Evolutionary conservation across 2,329 filamentous ascomycete species (phyloP).

Genomic region (Aureobasidium lini): DNA sequence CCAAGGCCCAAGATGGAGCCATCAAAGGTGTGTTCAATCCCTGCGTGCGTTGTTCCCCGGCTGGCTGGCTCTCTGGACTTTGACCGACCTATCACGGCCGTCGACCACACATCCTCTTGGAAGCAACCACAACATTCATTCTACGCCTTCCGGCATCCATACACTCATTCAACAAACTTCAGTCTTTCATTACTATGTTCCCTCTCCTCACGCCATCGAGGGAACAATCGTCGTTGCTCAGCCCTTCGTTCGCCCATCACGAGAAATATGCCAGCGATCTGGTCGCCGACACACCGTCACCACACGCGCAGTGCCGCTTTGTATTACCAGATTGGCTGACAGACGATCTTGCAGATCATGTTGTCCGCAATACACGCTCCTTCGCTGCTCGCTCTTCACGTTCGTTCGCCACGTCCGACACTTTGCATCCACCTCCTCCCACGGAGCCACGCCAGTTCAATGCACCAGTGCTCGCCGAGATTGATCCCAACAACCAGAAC

Average conservation of each 20-base stretch:
- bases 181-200: constrained; percentile 9
- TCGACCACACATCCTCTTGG: background rate
- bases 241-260: constrained; percentile 12
- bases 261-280: constrained; percentile 1
- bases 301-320: background rate
- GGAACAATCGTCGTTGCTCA: background rate
- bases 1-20: constrained; percentile 29
- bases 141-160: background rate
- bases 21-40: constrained; percentile 27
- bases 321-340: constrained; percentile 12
- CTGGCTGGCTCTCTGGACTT: background rate
- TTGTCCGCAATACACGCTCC: constrained; percentile 30
- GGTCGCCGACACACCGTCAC: constrained; percentile 19
- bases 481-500: constrained; percentile 26
- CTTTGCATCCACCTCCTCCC: constrained; percentile 23
- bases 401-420: constrained; percentile 24
- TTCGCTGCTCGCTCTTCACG: constrained; percentile 30
- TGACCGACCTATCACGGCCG: background rate
- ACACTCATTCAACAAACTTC: background rate
- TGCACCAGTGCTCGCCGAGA: constrained; percentile 25
- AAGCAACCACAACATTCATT: background rate
- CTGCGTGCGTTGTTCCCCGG: background rate
- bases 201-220: constrained; percentile 1
- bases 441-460: constrained; percentile 11
- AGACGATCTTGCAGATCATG: constrained; percentile 26